phyloP scores from a whole-genome alignment of 2,329 filamentous ascomycete species.

The Aspergillus sp. region DNA sequence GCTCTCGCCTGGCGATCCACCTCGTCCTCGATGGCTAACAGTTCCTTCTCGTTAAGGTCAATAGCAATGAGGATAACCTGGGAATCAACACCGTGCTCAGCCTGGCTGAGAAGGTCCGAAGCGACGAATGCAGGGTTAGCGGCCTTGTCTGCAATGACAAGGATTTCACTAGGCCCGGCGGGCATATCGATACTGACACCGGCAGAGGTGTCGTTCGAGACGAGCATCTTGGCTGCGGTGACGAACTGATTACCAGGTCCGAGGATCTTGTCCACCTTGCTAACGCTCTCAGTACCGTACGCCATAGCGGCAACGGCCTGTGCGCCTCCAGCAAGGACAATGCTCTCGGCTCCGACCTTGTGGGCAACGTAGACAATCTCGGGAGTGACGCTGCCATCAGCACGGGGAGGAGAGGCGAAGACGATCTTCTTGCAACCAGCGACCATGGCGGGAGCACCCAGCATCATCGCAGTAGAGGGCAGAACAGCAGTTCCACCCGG shows the following conservation, averaged over 20 bases:
- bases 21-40: conserved; percentile 86
- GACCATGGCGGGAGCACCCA: conserved; percentile 96
- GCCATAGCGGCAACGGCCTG: conserved; percentile 96
- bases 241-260: conserved; percentile 98
- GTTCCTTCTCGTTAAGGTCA: conserved; percentile 69
- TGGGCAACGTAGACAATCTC: conserved; percentile 97
- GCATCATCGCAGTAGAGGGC: conserved; percentile 94
- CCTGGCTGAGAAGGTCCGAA: conserved; percentile 90
- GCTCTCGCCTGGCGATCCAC: conserved; percentile 83
- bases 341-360: conserved; percentile 93
- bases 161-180: conserved; percentile 90
- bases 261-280: conserved; percentile 97
- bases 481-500: conserved; percentile 96
- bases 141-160: conserved; percentile 88
- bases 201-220: conserved; percentile 94
- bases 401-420: conserved; percentile 83
- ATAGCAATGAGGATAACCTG: conserved; percentile 91
- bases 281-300: conserved; percentile 91
- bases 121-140: conserved; percentile 94
- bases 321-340: conserved; percentile 91
- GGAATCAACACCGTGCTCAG: conserved; percentile 93
- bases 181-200: conserved; percentile 98
- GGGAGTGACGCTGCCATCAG: conserved; percentile 87
- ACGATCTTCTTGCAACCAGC: conserved; percentile 95
- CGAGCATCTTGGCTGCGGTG: conserved; percentile 97